Base-by-base conservation (phyloP, 1,139 yeast species). In the Pneumocystis murina region DNA sequence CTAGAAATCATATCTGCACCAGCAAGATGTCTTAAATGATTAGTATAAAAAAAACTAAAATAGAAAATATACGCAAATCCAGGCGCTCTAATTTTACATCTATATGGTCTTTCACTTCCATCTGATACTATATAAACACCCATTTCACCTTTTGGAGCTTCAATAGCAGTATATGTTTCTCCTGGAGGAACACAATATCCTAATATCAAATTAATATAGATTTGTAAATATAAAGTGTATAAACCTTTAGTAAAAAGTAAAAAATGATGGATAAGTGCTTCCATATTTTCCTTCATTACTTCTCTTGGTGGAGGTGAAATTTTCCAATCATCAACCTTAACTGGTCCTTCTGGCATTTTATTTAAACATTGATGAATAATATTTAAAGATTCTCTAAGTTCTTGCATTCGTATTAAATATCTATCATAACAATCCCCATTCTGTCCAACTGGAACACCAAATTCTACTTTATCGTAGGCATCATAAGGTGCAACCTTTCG, bases 131-230 rank as follows among this genome's bases (percentile, higher is more conserved):
- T 86, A 72, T 85, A 88, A 65, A 87, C 95, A 67, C 87, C 96
- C 95, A 88, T 87, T 77, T 88, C 96, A 73, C 96, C 96, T 82
- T 88, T 88, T 74, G 96, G 96, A 48, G 96, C 96, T 78, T 88
- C 96, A 69, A 88, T 88, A 65, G 89, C 94, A 63, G 94, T 87
- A 75, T 88, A 88, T 35, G 96, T 86, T 78, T 88, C 96, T 71
- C 96, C 96, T 66, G 84, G 86, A 60, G 96, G 96, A 59, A 88
- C 96, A 62, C 86, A 84, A 74, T 84, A 87, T 69, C 96, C 55
- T 48, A 48, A 24, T 14, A 48, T 12, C 2, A 12, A 48, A 24
- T 48, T 12, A 48, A 12, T 24, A 48, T 48, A 48, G 5, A 20
- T 48, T 24, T 24, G 28, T 48, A 48, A 48, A 24, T 48, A 48